Base-by-base conservation (phyloP, 495 filamentous ascomycete genomes). In the Clohesyomyces aquaticus region DNA sequence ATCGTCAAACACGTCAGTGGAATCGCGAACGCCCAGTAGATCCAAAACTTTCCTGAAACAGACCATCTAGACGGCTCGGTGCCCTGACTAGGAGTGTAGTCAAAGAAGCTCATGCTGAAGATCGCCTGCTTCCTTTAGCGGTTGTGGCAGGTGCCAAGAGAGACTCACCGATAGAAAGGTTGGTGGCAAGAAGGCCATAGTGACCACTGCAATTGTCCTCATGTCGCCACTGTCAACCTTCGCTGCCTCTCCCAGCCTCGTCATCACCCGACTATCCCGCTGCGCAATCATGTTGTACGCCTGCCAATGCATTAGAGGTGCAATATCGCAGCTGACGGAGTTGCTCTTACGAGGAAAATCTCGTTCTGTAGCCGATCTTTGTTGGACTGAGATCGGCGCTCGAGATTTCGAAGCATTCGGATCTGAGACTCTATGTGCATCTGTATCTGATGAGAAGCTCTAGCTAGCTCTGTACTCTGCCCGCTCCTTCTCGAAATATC, bases 291-390 rank as follows among this genome's bases (percentile, higher is more conserved):
- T 35, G 27, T 49, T 59, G 43, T 23, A 59, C 4, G 55, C 55
- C 55, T 59, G 22, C 18, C 8, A 46, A 11, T 38, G 26, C 18
- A 27, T 45, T 3, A 29, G 32, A 23, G 32, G 19, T 18, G 27
- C 14, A 19, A 18, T 26, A 32, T 23, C 26, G 16, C 23, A 35
- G 16, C 10, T 18, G 6, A 14, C 28, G 16, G 10, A 19, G 11
- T 18, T 59, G 26, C 9, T 4, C 55, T 49, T 49, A 59, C 55
- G 21, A 59, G 43, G 3, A 43, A 23, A 27, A 59, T 49, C 43
- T 59, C 55, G 26, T 59, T 59, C 43, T 59, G 55, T 52, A 56
- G 53, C 18, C 55, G 55, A 10, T 59, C 55, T 28, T 59, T 59
- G 21, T 47, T 59, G 41, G 55, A 47, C 28, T 59, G 41, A 29